Evolutionary conservation across 352 stramenopile species (phyloP).

Genomic region (Phytophthora agathidicida): DNA sequence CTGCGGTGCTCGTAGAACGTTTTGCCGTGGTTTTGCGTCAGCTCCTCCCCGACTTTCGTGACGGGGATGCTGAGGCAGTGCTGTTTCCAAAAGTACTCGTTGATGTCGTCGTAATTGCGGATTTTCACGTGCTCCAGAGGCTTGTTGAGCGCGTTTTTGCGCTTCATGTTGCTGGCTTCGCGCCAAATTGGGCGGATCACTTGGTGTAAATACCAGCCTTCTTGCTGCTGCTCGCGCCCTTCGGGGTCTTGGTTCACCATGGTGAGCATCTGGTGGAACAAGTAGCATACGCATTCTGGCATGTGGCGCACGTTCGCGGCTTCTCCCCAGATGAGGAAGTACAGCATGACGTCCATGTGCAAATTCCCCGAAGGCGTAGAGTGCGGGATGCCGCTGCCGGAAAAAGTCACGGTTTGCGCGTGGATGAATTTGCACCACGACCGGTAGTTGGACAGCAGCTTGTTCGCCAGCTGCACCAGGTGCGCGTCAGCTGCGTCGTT

Average conservation of each 20-base stretch:
- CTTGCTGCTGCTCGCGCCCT: slow-evolving; percentile 41
- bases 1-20: slow-evolving; percentile 84
- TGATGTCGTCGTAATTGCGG: slow-evolving; percentile 85
- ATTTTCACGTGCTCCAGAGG: slow-evolving; percentile 77
- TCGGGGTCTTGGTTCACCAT: slow-evolving; percentile 56
- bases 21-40: slow-evolving; percentile 71
- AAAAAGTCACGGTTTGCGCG: slow-evolving; percentile 77
- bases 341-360: slow-evolving; percentile 95
- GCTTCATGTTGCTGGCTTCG: slow-evolving; percentile 79
- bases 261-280: slow-evolving; percentile 93
- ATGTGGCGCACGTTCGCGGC: slow-evolving; percentile 96
- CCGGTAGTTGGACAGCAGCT: slow-evolving; percentile 77
- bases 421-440: slow-evolving; percentile 80
- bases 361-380: slow-evolving; percentile 27
- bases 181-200: slow-evolving; percentile 74
- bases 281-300: slow-evolving; percentile 96
- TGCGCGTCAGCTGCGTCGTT: slow-evolving; percentile 61
- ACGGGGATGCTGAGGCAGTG: slow-evolving; percentile 67
- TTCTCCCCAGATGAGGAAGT: slow-evolving; percentile 98
- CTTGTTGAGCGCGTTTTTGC: slow-evolving; percentile 61
- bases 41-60: slow-evolving; percentile 46
- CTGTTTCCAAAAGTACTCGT: slow-evolving; percentile 83
- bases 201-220: slow-evolving; percentile 66
- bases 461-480: slow-evolving; percentile 67
- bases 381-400: slow-evolving; percentile 22